Evolutionary conservation across 2,329 filamentous ascomycete species (phyloP).

Genomic region (Colletotrichum echinochloae): DNA sequence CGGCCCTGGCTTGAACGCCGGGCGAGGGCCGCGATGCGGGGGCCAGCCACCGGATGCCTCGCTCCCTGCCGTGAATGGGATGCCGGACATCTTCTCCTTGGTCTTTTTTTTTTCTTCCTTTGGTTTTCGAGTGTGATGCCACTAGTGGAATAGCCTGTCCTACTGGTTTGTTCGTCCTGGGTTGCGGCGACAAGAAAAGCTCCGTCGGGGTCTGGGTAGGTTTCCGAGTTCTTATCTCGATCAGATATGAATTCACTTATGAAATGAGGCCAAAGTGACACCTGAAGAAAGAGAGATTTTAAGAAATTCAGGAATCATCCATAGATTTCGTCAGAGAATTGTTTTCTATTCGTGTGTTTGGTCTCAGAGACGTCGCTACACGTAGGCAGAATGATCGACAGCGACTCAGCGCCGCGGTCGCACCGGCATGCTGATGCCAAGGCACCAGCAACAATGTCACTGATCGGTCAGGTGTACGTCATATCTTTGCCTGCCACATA

Average conservation of each 20-base stretch:
- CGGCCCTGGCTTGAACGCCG: constrained; percentile 25
- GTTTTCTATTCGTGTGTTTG: neutral
- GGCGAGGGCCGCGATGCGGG: constrained; percentile 10
- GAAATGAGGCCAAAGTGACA: no score
- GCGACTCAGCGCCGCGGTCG: neutral
- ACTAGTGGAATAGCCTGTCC: no score
- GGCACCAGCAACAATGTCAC: neutral
- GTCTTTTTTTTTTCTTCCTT: no score
- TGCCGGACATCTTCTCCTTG: constrained; percentile 12
- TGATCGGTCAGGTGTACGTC: neutral
- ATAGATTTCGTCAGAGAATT: no score
- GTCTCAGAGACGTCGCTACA: neutral
- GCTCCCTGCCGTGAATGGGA: constrained; percentile 27
- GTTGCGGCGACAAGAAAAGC: neutral
- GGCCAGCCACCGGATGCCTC: constrained; percentile 28
- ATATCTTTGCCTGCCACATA: no score
- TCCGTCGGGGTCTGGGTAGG: neutral
- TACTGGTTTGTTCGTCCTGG: neutral
- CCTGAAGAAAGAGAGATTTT: no score
- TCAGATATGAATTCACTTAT: accelerated
- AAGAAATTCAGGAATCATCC: neutral
- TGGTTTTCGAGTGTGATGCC: no score
- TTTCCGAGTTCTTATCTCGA: neutral
- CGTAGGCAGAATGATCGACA: neutral
- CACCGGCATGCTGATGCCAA: neutral